Evolutionary conservation across 179 eudicot species (phyloP).

Genomic region (Drosera spatulata): DNA sequence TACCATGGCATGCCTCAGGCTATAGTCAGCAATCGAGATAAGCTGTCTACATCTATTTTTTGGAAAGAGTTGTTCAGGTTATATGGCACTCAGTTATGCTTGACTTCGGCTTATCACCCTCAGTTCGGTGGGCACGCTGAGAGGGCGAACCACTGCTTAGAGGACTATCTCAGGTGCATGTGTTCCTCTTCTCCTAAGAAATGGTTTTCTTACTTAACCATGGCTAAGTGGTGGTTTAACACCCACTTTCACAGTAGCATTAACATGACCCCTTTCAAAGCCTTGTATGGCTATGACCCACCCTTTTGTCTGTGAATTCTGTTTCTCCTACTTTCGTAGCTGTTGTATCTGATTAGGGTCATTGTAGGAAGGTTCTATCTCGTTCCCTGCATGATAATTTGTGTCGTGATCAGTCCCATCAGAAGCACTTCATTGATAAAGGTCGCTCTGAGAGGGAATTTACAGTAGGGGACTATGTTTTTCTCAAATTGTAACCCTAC

Average conservation of each 20-base stretch:
- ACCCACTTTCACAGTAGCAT: neutral
- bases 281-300: neutral
- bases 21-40: neutral
- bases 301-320: too few relatives aligned
- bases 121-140: neutral
- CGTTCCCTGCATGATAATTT: too few relatives aligned
- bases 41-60: neutral
- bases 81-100: neutral
- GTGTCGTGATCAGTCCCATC: too few relatives aligned
- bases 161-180: neutral
- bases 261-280: neutral
- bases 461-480: too few relatives aligned
- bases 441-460: too few relatives aligned
- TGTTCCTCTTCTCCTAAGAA: neutral
- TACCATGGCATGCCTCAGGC: neutral
- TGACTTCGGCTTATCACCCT: neutral
- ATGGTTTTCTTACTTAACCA: neutral
- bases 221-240: conserved; percentile 1
- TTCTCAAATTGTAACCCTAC: too few relatives aligned
- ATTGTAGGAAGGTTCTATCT: too few relatives aligned
- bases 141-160: neutral
- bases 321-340: too few relatives aligned
- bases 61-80: neutral
- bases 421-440: too few relatives aligned
- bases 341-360: too few relatives aligned